Base-by-base conservation (phyloP, 163 green algal species). In the Chloromonas sp. region DNA sequence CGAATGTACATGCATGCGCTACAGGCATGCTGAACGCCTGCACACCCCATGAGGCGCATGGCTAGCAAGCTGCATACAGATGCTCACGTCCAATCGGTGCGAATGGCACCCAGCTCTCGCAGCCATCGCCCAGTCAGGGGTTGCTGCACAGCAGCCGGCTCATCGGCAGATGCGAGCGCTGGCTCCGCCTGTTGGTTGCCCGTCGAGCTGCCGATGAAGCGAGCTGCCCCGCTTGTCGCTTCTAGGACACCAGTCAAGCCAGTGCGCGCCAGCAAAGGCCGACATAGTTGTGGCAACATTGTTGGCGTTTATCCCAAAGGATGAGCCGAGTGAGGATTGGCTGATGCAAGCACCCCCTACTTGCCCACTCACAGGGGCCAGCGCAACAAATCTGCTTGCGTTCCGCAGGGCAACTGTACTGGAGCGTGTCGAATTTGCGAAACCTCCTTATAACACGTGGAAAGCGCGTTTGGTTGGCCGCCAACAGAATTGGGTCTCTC, bases 51-150 rank as follows among this genome's bases (percentile, higher is more conserved):
- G 5, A 59, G 13, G 71, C 71, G 11, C 66, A 74, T 74, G 5
- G 11, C 66, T 15, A 5, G 66, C 66, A 74, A 5, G 66, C 66
- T 74, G 14, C 74, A 36, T 14, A 36, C 36, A 62, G 1, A 11
- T 15, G 80, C 92, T 91, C 82, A 98, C 94, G 92, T 98, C 95
- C 95, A 98, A 88, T 97, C 92, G 0, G 88, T 97, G 61, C 95
- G 91, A 1, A 98, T 89, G 57, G 81, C 86, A 11, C 95, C 95
- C 60, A 98, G 89, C 83, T 97, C 91, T 0, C 71, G 70, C 57
- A 81, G 79, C 93, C 93, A 97, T 60, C 92, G 81, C 14, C 14
- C 61, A n/a, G 0, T 61, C 0, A 60, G 60, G 0, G 78, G 78
- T 1, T 71, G 71, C 13, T 82, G 62, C 14, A 81, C 78, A 14